Evolutionary conservation across 345 rosid species (phyloP), one percentile per base, ranked within the genome.

Genomic region (Ricinus communis): DNA sequence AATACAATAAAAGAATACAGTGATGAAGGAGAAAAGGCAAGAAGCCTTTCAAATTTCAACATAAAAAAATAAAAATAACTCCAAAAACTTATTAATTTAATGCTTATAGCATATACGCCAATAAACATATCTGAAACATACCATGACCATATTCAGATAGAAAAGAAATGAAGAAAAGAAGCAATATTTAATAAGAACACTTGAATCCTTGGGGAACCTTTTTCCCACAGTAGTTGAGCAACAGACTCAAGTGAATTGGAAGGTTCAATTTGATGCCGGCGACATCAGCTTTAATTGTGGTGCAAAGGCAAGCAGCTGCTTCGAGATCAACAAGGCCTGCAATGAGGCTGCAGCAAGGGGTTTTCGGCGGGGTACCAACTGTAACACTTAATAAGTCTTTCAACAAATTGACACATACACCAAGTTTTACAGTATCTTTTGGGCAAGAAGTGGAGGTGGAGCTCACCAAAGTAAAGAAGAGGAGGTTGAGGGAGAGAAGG

Each of bases 251-350:
- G 36, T 45, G 13, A 14, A 64, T 33, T 6, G 53, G 38, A 47
- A 64, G 54, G 11, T 64, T 64, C 10, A 64, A 22, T 21, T 64
- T 45, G 24, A 64, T 13, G 10, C 68, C 68, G 38, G 25, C 45
- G 28, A 64, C 40, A 24, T 75, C 85, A 45, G 95, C 96, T 55
- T 87, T 86, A 53, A 88, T 76, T 75, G 90, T 87, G 33, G 96
- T 93, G 83, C 97, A 88, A 24, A 90, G 91, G 84, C 97, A 93
- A 50, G 79, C 87, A 14, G 93, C 93, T 8, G 90, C 98, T 68
- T 93, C 93, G 1, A 88, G 80, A 80, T 89, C 91, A 33, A 71
- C 85, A 52, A 87, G 83, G 58, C 78, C 84, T 0, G 77, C 55
- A 38, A 93, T 59, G 62, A 93, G 84, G 62, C 81, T 65, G 74